Base-by-base conservation (phyloP, 177 flowering plant genomes). In the Vitis hybrid region DNA sequence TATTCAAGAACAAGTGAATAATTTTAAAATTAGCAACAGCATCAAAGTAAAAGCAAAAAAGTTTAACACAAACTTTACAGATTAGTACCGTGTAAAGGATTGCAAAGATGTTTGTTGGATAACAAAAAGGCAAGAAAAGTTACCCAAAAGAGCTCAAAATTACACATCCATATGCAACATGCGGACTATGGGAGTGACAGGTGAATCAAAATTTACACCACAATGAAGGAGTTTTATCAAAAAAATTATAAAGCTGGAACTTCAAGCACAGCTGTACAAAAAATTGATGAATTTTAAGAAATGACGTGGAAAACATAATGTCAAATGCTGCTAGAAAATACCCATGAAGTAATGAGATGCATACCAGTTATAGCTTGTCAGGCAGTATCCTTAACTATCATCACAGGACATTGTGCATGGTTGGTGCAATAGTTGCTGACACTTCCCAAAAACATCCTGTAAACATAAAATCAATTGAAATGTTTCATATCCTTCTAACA, bases 371-470 rank as follows among this genome's bases (percentile, higher is more conserved):
- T 35, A 21, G 8, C 27, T 61, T 65, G 58, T 74, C 81, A 77
- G 19, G 80, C 50, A 61, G 70, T 68, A 54, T 74, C 82, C 82
- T 87, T 91, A 13, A 87, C 77, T 9, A 91, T 81, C 62, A 87
- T 71, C 30, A 91, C 90, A 18, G 94, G 93, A 73, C 97, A 91
- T 55, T 74, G 81, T 18, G 81, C 91, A 72, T 89, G 84, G 72
- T 88, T 86, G 75, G 85, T 63, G 77, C 97, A 92, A 61, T 83
- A 90, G 80, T 87, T 92, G 84, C 94, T 92, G 54, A 92, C 92
- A 76, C 94, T 92, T 72, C 94, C 97, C 83, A 88, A 67, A 78
- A 92, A 87, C 89, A 91, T 85, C 84, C 91, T 89, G 88, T 68
- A 54, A 27, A 70, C 63, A 76, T 59, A 62, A 14, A 66, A 55